A percentile compares a stretch with the other conserved stretches of the same genome.
Conservation (phyloP, 495 filamentous ascomycete genomes). For the Talaromyces wortmannii region DNA sequence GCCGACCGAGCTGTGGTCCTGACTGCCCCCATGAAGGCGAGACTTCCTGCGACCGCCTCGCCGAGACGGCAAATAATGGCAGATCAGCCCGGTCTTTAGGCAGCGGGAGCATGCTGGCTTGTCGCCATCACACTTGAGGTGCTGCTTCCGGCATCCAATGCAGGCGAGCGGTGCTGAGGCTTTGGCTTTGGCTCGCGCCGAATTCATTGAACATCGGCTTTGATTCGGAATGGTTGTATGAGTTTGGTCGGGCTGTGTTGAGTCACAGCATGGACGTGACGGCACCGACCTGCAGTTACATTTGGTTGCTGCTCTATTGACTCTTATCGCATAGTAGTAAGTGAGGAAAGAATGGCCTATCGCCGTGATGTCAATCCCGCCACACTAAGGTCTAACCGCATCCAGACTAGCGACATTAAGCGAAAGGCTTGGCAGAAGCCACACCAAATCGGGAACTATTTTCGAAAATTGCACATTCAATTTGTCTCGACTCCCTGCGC, state of each 20-base stretch:
- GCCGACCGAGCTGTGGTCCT: background rate
- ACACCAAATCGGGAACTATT: background rate
- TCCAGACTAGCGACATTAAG: background rate
- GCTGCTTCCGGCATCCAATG: slow-evolving; percentile 35
- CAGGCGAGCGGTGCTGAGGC: slow-evolving; percentile 22
- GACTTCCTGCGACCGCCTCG: slow-evolving; percentile 28
- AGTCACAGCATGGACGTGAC: background rate
- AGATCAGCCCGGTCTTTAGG: slow-evolving; percentile 16
- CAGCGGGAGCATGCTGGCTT: slow-evolving; percentile 31
- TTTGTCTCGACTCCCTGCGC: background rate
- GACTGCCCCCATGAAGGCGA: slow-evolving; percentile 2
- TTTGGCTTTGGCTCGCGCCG: background rate
- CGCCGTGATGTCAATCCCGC: too few species aligned
- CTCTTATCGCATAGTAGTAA: too few species aligned
- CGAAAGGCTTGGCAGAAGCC: background rate
- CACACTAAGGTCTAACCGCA: too few species aligned
- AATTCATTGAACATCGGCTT: background rate
- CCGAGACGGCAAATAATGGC: slow-evolving; percentile 32
- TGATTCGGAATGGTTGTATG: background rate
- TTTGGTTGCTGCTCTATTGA: background rate
- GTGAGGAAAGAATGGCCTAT: too few species aligned
- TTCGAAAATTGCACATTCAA: background rate
- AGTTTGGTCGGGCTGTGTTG: background rate
- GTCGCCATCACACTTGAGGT: slow-evolving; percentile 33
- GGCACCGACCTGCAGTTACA: background rate